A percentile compares a stretch with the other conserved stretches of the same genome.
These are phyloP conservation scores for Orychophragmus violaceus DNA, from an alignment of 345 rosid species.

Conservation along the genomic window DNA sequence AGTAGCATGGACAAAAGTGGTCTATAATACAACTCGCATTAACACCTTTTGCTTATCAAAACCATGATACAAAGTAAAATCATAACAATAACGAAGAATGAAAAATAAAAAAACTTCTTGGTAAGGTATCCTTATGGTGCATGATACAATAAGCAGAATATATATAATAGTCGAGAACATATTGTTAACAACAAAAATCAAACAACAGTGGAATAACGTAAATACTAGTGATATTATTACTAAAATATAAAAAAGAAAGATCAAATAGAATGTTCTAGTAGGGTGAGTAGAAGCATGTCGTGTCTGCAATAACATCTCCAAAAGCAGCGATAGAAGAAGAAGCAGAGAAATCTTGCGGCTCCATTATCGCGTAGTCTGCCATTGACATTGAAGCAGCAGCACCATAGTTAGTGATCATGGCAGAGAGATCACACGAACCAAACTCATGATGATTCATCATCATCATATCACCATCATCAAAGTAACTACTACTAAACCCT, in stretches of 20 bases:
- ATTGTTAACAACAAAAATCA: conserved; percentile 8
- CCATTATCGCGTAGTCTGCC: conserved; percentile 24
- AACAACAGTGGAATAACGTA: conserved; percentile 16
- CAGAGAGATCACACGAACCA: conserved; percentile 50
- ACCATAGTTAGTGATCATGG: conserved; percentile 41
- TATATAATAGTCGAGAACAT: conserved; percentile 14
- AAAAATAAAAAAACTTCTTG: conserved; percentile 14
- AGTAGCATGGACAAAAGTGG: conserved; percentile 22
- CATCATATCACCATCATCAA: conserved; percentile 22
- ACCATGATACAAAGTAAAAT: neutral
- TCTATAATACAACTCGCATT: conserved; percentile 25
- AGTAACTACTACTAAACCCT: conserved; percentile 21
- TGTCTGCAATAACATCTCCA: conserved; percentile 42
- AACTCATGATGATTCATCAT: conserved; percentile 27
- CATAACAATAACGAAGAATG: neutral
- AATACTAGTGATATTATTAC: conserved; percentile 8
- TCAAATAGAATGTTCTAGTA: conserved; percentile 15
- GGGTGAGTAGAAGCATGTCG: conserved; percentile 32
- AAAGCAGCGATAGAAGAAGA: conserved; percentile 33
- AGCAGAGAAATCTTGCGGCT: conserved; percentile 31
- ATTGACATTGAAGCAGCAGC: conserved; percentile 19
- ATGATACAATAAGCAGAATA: conserved; percentile 8
- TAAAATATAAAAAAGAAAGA: neutral
- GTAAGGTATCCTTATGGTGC: conserved; percentile 21
- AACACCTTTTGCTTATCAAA: conserved; percentile 17